Conservation (phyloP, 192 early-diverging fungal species). For the Mortierella claussenii region DNA sequence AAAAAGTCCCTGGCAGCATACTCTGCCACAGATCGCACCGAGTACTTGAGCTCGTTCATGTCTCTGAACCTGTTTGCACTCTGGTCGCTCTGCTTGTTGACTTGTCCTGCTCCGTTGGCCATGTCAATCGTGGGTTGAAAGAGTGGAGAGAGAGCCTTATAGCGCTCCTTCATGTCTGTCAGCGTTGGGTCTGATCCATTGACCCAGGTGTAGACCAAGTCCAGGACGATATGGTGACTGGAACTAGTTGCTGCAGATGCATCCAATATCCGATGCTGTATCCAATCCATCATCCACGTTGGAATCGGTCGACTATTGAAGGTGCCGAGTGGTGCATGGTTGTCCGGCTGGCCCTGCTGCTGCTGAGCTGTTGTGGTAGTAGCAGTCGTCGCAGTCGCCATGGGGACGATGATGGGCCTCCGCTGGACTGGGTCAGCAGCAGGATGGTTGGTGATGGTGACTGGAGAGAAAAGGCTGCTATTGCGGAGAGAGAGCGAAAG, state of each 20-base stretch:
- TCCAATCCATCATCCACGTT: slow-evolving; percentile 8
- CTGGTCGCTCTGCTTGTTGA: background rate
- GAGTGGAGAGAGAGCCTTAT: slow-evolving; percentile 10
- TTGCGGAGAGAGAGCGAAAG: background rate
- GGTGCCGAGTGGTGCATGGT: too few relatives aligned
- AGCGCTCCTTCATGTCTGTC: slow-evolving; percentile 13
- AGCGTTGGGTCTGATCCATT: slow-evolving; percentile 44
- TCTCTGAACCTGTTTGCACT: slow-evolving; percentile 36
- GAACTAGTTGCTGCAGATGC: background rate
- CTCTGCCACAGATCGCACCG: slow-evolving; percentile 43
- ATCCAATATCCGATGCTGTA: slow-evolving; percentile 3
- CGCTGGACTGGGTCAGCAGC: too few relatives aligned
- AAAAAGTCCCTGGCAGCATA: slow-evolving; percentile 15
- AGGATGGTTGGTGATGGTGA: background rate
- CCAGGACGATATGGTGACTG: slow-evolving; percentile 8
- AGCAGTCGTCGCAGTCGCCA: too few relatives aligned
- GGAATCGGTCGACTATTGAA: background rate
- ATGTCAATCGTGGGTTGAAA: background rate
- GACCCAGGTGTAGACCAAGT: slow-evolving; percentile 58
- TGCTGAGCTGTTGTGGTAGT: too few relatives aligned
- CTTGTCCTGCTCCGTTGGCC: background rate
- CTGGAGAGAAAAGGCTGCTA: background rate
- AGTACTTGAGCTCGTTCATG: slow-evolving; percentile 50
- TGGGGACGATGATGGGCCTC: too few relatives aligned
- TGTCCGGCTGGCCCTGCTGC: too few relatives aligned